These are phyloP conservation scores for Iris macrosiphon DNA, from an alignment of 106 monocot genomes.

Conservation along the genomic window DNA sequence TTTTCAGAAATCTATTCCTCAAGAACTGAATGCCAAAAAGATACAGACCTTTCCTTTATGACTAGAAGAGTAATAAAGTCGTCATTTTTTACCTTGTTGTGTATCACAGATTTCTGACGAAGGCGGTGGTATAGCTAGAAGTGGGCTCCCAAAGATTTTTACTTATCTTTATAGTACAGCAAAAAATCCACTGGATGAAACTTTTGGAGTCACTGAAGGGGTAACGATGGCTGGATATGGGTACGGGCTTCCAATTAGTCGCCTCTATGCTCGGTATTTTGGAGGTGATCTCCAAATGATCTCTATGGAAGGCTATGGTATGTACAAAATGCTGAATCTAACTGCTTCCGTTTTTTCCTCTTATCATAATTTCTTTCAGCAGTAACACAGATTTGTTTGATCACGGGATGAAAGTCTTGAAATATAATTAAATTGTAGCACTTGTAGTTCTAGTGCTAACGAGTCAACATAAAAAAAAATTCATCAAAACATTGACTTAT, in stretches of 20 bases:
- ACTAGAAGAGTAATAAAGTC: slow-evolving; percentile 3
- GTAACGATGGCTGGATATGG: slow-evolving; percentile 90
- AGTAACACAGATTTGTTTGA: too few species aligned
- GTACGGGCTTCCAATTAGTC: slow-evolving; percentile 75
- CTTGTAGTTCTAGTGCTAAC: too few species aligned
- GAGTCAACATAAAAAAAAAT: too few species aligned
- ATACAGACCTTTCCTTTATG: too few species aligned
- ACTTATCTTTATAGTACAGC: slow-evolving; percentile 83
- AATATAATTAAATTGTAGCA: too few species aligned
- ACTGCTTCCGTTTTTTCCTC: too few species aligned
- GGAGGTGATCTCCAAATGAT: slow-evolving; percentile 81
- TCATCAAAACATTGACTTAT: too few species aligned
- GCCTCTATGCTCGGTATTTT: slow-evolving; percentile 86
- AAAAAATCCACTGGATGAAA: slow-evolving; percentile 48
- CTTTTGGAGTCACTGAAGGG: slow-evolving; percentile 26
- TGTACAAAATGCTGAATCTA: too few species aligned
- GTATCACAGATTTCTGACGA: slow-evolving; percentile 65
- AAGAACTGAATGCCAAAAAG: too few species aligned
- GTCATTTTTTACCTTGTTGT: neutral
- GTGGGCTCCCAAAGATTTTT: slow-evolving; percentile 83
- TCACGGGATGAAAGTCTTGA: too few species aligned
- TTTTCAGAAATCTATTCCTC: neutral
- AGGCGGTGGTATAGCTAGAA: slow-evolving; percentile 85
- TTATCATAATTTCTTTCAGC: too few species aligned
- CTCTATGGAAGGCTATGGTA: slow-evolving; percentile 95